A percentile compares a stretch with the other conserved stretches of the same genome.
Evolutionary conservation across 345 rosid species (phyloP).

Genomic region (Bruguiera gymnorhiza): DNA sequence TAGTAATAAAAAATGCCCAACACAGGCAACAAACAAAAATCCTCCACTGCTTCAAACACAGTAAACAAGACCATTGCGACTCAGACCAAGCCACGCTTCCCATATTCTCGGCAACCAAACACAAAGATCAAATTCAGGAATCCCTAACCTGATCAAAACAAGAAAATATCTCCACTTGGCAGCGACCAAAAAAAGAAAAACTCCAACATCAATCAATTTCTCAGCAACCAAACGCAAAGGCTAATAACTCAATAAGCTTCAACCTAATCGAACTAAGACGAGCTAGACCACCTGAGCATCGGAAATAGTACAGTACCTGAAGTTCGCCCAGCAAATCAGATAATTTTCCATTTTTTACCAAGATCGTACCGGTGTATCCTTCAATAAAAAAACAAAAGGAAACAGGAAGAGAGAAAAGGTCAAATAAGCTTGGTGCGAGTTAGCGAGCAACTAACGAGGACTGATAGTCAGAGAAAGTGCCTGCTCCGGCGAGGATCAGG

Average conservation of each 20-base stretch:
- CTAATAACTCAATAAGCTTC: neutral
- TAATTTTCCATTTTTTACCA: slow-evolving; percentile 77
- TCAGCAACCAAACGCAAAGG: neutral
- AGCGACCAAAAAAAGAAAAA: neutral
- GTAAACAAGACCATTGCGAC: no score
- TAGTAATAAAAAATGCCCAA: neutral
- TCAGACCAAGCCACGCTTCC: no score
- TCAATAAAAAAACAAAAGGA: neutral
- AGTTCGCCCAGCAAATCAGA: slow-evolving; percentile 72
- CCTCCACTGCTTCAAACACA: no score
- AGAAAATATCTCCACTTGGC: neutral
- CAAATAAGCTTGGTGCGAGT: neutral
- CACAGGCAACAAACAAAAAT: no score
- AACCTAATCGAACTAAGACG: neutral
- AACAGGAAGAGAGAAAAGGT: neutral
- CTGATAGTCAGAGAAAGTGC: slow-evolving; percentile 20
- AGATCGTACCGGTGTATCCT: slow-evolving; percentile 81
- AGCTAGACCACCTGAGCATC: neutral
- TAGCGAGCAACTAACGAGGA: neutral
- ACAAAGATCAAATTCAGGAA: neutral
- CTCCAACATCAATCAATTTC: neutral
- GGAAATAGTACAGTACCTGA: slow-evolving; percentile 41
- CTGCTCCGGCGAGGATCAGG: slow-evolving; percentile 78
- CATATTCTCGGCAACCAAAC: neutral
- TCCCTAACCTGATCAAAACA: neutral